Evolutionary conservation across 805 yeast genomes (phyloP), one percentile per base, ranked within the genome.

Genomic region (Ogataea philodendri): DNA sequence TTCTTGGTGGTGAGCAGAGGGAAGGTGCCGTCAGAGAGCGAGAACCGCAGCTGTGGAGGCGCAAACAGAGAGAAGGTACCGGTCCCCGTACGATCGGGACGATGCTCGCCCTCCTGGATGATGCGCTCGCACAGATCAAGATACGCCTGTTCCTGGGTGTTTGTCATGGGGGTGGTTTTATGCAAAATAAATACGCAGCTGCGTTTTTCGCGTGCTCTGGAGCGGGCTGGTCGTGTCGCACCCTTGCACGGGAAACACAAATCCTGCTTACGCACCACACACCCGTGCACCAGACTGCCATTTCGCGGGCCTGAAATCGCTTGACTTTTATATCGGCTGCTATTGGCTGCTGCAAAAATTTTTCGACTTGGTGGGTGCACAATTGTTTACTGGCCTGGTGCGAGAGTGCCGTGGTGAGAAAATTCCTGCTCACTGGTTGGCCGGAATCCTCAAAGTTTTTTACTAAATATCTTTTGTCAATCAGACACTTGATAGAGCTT

Each of bases 81-180:
- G 0, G 99, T 93, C 1, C 98, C 99, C 1, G 99, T 93, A 59
- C 99, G 72, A 59, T 93, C 99, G 7, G 93, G 90, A 44, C 99
- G 78, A 50, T 74, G 74, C 56, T 93, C 97, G 25, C 98, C 98
- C 45, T 84, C 78, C 1, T 72, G 68, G 14, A 93, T 77, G 58
- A 93, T 90, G 4, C 76, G 68, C 38, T 67, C 60, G 56, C 97
- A 86, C 29, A 93, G 71, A 46, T 85, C 89, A 26, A 93, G 73
- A 57, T 93, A 93, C 10, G 89, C 93, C 51, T 78, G 82, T 61
- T 93, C 98, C 46, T 84, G 88, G 3, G 50, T 19, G 52, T 75
- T 76, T 24, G 45, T 3, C 39, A 36, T 36, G 22, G 18, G 22
- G 11, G 8, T n/a, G n/a, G n/a, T n/a, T n/a, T n/a, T n/a, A n/a